Evolutionary conservation across 768 basidiomycete genomes (phyloP).

Genomic region (Rhizopogon vulgaris): DNA sequence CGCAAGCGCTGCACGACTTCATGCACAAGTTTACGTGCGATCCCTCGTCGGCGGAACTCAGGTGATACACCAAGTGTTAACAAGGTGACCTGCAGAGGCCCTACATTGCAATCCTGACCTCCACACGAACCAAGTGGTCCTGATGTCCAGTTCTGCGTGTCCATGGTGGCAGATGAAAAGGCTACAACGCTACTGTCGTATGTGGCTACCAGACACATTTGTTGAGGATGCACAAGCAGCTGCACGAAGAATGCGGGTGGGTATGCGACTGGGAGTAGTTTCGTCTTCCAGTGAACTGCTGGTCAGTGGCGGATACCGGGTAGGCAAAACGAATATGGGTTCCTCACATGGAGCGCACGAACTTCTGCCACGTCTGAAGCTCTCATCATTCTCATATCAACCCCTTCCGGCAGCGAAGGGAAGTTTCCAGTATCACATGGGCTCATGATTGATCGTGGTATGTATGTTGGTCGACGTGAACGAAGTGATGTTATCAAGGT

Average conservation of each 20-base stretch:
- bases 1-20: conserved; percentile 21
- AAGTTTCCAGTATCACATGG: too few species aligned
- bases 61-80: conserved; percentile 26
- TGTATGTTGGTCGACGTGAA: background rate
- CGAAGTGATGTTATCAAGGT: background rate
- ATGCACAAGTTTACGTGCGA: conserved; percentile 24
- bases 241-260: conserved; percentile 26
- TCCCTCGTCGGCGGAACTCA: conserved; percentile 20
- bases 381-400: conserved; percentile 22
- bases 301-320: background rate
- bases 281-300: conserved; percentile 8
- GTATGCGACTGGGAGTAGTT: conserved; percentile 21
- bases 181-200: conserved; percentile 16
- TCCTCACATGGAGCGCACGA: conserved; percentile 20
- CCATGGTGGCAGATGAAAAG: conserved; percentile 22
- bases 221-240: conserved; percentile 22
- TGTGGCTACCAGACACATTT: conserved; percentile 24
- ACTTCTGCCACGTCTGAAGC: conserved; percentile 22
- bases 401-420: background rate
- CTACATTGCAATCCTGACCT: conserved; percentile 2
- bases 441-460: background rate
- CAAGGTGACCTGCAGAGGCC: conserved; percentile 15
- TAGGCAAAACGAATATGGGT: background rate
- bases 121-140: background rate
- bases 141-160: conserved; percentile 1